Evolutionary conservation across 2,329 filamentous ascomycete species (phyloP), one percentile per base, ranked within the genome.

Genomic region (Talaromyces sp.): DNA sequence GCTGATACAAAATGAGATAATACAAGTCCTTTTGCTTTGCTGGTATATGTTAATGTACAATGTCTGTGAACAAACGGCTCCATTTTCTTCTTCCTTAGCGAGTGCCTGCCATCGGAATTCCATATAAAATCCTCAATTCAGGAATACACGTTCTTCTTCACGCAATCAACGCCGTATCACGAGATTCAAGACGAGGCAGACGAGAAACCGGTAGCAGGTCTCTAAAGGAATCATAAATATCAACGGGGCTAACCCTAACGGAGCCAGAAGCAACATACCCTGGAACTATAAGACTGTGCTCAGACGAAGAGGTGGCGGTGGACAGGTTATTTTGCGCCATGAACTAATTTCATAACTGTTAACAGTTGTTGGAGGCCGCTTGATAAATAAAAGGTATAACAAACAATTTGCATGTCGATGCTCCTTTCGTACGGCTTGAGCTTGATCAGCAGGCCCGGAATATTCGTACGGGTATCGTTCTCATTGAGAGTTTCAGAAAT

Each of bases 391-490:
- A 11, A 31, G 19, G 19, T 2, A 22, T 5, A 13, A 52, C 48
- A 5, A 39, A 52, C 48, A 37, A 52, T 52, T 39, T 52, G 17
- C 48, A 52, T 52, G 19, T 52, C 48, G 35, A 17, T 37, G 15
- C 48, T 52, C 5, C 35, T 9, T 52, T 52, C 48, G 25, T 36
- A 13, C n/a, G 7, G 48, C 13, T 36, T 52, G 2, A 52, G 31
- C 22, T 52, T 36, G 48, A 52, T 39, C 33, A 52, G 13, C 21
- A 57, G 33, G 21, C 35, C 33, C 5, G 28, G 31, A 1, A 36
- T 28, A 11, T 39, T 7, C n/a, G n/a, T n/a, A n/a, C n/a, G n/a
- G 19, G 22, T 37, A 17, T 36, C 13, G 2, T 39, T 4, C 5
- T 28, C 33, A 13, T 15, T 37, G 2, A 36, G 7, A 11, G 33